Evolutionary conservation across 257 asterid species (phyloP).

Genomic region (Solanum bulbocastanum): DNA sequence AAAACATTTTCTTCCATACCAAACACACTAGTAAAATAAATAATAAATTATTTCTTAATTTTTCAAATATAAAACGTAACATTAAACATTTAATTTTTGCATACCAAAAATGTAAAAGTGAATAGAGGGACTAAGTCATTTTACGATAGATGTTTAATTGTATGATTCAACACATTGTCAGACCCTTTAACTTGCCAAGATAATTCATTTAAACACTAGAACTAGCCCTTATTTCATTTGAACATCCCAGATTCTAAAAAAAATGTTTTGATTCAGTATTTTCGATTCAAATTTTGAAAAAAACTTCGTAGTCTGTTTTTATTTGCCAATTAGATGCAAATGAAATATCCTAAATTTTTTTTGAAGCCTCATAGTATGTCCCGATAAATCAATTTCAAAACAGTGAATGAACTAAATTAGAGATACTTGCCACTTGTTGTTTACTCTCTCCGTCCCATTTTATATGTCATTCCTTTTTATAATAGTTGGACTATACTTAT

Average conservation of each 20-base stretch:
- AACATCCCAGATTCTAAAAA: neutral
- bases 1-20: neutral
- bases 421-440: neutral
- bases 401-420: slow-evolving; percentile 23
- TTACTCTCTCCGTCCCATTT: no score
- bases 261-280: neutral
- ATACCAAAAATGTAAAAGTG: neutral
- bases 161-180: no score
- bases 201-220: neutral
- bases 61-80: no score
- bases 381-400: slow-evolving; percentile 15
- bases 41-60: no score
- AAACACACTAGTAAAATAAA: neutral
- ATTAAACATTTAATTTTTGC: neutral
- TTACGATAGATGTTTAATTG: no score
- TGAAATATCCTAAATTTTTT: no score
- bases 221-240: neutral
- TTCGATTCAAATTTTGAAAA: no score
- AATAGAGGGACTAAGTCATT: neutral
- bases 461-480: no score
- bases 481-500: no score
- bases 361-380: neutral
- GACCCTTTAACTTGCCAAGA: no score
- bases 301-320: no score
- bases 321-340: no score